Conservation (phyloP, 1,284 basidiomycete genomes). For the Cryptococcus wingfieldii region DNA sequence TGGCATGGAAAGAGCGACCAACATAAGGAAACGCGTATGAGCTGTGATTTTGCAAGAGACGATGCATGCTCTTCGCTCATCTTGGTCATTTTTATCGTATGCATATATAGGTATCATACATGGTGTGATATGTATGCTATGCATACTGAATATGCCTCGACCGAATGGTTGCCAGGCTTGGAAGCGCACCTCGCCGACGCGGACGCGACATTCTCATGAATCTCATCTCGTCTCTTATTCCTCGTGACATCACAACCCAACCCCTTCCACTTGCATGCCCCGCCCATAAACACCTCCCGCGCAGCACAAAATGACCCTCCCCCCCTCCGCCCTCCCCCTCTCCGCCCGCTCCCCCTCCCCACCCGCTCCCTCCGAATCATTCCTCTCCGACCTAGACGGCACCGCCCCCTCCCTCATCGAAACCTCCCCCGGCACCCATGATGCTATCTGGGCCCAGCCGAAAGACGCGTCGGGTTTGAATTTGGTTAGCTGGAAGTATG, state of each 20-base stretch:
- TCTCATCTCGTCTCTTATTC: too few species aligned
- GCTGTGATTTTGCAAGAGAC: background rate
- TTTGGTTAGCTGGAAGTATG: constrained; percentile 46
- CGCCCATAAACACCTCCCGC: too few species aligned
- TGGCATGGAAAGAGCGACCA: too few species aligned
- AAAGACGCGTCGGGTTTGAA: constrained; percentile 36
- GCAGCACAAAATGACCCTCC: too few species aligned
- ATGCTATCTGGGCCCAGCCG: constrained; percentile 9
- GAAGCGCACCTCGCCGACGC: background rate
- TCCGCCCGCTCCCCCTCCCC: constrained; percentile 23
- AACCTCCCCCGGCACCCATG: constrained; percentile 19
- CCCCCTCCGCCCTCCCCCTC: too few species aligned
- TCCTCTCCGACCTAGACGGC: constrained; percentile 44
- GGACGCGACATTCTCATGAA: too few species aligned
- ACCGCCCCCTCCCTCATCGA: constrained; percentile 40
- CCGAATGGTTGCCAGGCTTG: background rate
- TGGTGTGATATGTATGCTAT: background rate
- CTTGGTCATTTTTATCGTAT: too few species aligned
- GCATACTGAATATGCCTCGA: background rate
- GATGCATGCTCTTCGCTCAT: too few species aligned
- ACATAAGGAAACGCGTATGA: too few species aligned
- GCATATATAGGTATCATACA: too few species aligned
- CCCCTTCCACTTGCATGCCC: too few species aligned
- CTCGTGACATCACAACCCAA: too few species aligned
- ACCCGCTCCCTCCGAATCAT: constrained; percentile 43